Evolutionary conservation across 148 eudicot genomes (phyloP), one percentile per base, ranked within the genome.

Genomic region (Silene latifolia): DNA sequence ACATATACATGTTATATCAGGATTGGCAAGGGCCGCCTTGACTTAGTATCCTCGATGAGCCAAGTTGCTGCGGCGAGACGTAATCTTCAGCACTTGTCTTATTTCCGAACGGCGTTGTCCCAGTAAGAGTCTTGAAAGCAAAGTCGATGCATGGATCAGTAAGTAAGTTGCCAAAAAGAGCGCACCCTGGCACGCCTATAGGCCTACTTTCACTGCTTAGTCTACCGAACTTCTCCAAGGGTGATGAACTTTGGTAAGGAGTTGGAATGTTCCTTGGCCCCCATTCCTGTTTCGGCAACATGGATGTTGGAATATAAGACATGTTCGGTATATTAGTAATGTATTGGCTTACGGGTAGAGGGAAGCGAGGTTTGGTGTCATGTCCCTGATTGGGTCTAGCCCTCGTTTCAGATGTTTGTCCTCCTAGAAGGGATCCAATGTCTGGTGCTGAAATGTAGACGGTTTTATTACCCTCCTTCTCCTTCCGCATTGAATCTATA

Each of bases 101-200:
- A 27, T 39, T 72, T 11, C 83, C 76, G 7, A 72, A 76, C 2
- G 71, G 42, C 4, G 86, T 79, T 11, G 76, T 79, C 7, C 94
- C 93, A 0, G 93, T 87, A 44, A 94, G 91, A 54, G 98, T 94
- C 78, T 88, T 91, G 65, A 94, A 81, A 0, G 98, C 98, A 79
- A 94, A 94, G 71, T 90, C 96, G 56, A 91, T 87, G 83, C 98
- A 94, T 9, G 97, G 98, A 76, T 94, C 98, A 24, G 62, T 80
- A 72, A 84, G 85, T 63, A 91, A 74, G 66, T 86, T 89, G 2
- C 74, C 81, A 61, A 83, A 80, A 20, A 71, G 47, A 19, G 82
- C 75, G 7, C 61, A 60, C 65, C 71, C 89, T 2, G 66, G 54
- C 61, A 80, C 80, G 62, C 80, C 79, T 53, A 66, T 74, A 23